A percentile compares a stretch with the other conserved stretches of the same genome.
Evolutionary conservation across 192 early-diverging fungal species (phyloP).

Genomic region (Spizellomyces sp.): DNA sequence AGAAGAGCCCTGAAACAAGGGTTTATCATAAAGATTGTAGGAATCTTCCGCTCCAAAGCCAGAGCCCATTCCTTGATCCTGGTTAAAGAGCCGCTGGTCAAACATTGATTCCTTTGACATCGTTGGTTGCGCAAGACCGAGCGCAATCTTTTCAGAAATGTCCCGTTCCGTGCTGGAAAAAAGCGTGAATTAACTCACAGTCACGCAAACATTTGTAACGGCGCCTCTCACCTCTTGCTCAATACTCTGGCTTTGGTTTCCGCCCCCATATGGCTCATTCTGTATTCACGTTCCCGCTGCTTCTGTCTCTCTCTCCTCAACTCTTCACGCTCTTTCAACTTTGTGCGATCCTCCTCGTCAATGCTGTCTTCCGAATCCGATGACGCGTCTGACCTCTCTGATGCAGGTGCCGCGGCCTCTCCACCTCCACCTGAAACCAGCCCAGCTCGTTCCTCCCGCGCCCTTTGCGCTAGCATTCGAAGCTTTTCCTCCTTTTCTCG

Average conservation of each 20-base stretch:
- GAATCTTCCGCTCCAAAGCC: slow-evolving; percentile 91
- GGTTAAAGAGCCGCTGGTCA: slow-evolving; percentile 95
- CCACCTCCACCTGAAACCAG: slow-evolving; percentile 24
- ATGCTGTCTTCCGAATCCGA: slow-evolving; percentile 38
- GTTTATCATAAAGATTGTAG: slow-evolving; percentile 95
- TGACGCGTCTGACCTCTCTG: slow-evolving; percentile 11
- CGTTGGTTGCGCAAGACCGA: slow-evolving; percentile 94
- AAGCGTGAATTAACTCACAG: background rate
- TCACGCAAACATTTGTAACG: background rate
- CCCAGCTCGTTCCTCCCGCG: slow-evolving; percentile 85
- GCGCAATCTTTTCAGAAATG: slow-evolving; percentile 98
- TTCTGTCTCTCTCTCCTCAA: slow-evolving; percentile 79
- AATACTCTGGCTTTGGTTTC: slow-evolving; percentile 82
- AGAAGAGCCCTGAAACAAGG: slow-evolving; percentile 75
- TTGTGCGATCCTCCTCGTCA: slow-evolving; percentile 63
- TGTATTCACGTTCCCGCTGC: slow-evolving; percentile 83
- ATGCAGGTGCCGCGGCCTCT: slow-evolving; percentile 10
- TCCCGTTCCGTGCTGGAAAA: slow-evolving; percentile 75
- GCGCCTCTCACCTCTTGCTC: slow-evolving; percentile 40
- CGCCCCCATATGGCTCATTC: slow-evolving; percentile 85
- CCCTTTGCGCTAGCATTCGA: slow-evolving; percentile 86
- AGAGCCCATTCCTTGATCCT: slow-evolving; percentile 78
- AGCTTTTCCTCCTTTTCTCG: slow-evolving; percentile 90
- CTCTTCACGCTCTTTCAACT: slow-evolving; percentile 81
- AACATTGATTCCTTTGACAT: slow-evolving; percentile 87